Percentiles rank a stretch among this genome's conserved stretches.
Evolutionary conservation across 2,329 filamentous ascomycete species (phyloP).

Genomic region (Sclerotinia trifoliorum): DNA sequence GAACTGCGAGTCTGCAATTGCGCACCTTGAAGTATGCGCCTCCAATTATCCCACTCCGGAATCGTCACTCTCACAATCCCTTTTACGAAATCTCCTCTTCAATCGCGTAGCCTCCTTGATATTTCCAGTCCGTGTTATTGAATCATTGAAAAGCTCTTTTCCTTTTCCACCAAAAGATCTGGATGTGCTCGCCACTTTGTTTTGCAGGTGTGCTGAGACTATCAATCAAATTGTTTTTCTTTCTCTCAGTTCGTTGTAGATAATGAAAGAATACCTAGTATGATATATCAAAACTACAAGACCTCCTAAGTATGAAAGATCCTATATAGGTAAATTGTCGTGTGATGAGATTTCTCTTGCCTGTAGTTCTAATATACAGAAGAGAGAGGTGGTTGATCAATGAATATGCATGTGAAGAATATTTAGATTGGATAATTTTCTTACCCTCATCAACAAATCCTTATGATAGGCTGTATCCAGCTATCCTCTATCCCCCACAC

Average conservation of each 20-base stretch:
- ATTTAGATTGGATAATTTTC: not conserved
- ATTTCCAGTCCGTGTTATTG: slow-evolving; percentile 13
- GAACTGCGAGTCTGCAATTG: not conserved
- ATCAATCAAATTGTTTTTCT: too few species aligned
- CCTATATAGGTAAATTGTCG: not conserved
- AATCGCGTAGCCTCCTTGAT: not conserved
- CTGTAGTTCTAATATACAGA: not conserved
- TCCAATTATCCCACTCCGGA: slow-evolving; percentile 3
- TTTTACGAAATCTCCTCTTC: not conserved
- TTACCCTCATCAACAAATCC: not conserved
- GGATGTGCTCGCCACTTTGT: slow-evolving; percentile 12
- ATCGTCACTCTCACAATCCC: slow-evolving; percentile 9
- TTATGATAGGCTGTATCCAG: too few species aligned
- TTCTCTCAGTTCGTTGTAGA: not conserved
- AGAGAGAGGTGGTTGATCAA: slow-evolving; percentile 6
- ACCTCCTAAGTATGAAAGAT: too few species aligned
- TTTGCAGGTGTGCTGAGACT: not conserved
- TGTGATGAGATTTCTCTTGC: not conserved
- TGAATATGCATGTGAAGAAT: not conserved
- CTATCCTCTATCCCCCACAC: not conserved
- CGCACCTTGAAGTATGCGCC: not conserved
- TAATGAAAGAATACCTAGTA: not conserved
- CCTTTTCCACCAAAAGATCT: not conserved
- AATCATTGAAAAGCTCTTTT: not conserved
- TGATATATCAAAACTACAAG: not conserved